Base-by-base conservation (phyloP, 257 asterid genomes). In the Lavandula angustifolia region DNA sequence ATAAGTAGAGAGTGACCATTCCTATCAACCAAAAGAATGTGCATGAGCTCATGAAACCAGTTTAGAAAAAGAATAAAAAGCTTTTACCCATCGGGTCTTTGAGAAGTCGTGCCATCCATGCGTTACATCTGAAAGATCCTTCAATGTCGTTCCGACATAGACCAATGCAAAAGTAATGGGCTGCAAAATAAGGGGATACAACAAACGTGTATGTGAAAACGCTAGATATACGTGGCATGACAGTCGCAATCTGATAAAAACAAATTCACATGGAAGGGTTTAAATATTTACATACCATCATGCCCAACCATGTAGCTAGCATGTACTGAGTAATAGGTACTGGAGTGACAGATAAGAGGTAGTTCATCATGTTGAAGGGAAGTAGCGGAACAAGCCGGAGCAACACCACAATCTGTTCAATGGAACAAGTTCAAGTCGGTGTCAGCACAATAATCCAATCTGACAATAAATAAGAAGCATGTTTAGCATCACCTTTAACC, bases 281-380 rank as follows among this genome's bases (percentile, higher is more conserved):
- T 56, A 56, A 68, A 40, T 13, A 55, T 56, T 16, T 27, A 64
- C 73, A 41, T 81, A 94, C 99, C 98, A 94, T 86, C 99, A 94
- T 94, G 72, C 99, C 99, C 80, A 94, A 75, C 99, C 99, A 94
- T 50, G 99, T 84, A 59, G 99, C 99, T 49, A 94, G 85, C 82
- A 86, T 75, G 80, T 94, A 94, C 35, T 94, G 89, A 71, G 81
- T 77, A 44, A 90, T 40, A 27, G 99, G 81, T 56, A 94, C 95
- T 6, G 99, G 95, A 37, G 99, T 94, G 46, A 94, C 97, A 0
- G 99, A 90, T 72, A 90, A 82, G 65, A 94, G 92, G 84, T 94
- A 94, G 84, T 94, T 94, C 85, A 94, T 58, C 95, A 94, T 80
- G 84, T 87, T 94, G 64, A 94, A 94, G 32, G 99, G 99, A 71